Base-by-base conservation (phyloP, 164 flowering plant genomes). In the Tetrastigma voinierianum region DNA sequence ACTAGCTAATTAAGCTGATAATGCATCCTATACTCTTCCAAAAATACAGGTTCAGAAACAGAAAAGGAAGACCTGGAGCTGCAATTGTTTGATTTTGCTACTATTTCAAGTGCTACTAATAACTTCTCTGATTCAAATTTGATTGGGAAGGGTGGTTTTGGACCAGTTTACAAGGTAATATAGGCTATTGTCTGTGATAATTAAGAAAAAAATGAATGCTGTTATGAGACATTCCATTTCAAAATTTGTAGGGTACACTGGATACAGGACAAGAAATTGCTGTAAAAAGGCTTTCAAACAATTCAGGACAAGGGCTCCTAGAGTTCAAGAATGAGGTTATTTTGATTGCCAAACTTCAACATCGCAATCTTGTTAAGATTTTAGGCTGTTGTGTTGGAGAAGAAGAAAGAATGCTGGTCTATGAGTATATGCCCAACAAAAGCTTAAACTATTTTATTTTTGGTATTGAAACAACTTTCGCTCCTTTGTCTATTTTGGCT, bases 241-340 rank as follows among this genome's bases (percentile, higher is more conserved):
- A 32, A 4, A 32, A 32, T 7, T 7, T 32, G 40, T 15, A 70
- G 73, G 74, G 68, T 12, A 9, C 5, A 5, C 45, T 70, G 44
- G 18, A 18, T 1, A n/a, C 11, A 9, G 74, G 74, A 45, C 53
- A 61, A 14, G 75, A 61, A 67, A 61, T 72, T 13, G 75, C 75
- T 17, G 70, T 70, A 16, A 70, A 70, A 24, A 70, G 78, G 46
- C 65, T 75, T 0, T 62, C 70, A 4, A 20, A 20, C 12, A 62
- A 46, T 15, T 62, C 74, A 12, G 57, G 65, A 17, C 73, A 66
- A 62, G 78, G 67, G 1, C 13, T 55, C 1, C 10, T 17, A 61
- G 75, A 72, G 43, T 72, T 72, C 25, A 60, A 53, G 46, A 72
- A 72, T 47, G 75, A 72, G 18, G 70, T 72, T 12, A 56, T 40